Evolutionary conservation across 768 basidiomycete species (phyloP), one percentile per base, ranked within the genome.

Genomic region (Tricholoma sp.): DNA sequence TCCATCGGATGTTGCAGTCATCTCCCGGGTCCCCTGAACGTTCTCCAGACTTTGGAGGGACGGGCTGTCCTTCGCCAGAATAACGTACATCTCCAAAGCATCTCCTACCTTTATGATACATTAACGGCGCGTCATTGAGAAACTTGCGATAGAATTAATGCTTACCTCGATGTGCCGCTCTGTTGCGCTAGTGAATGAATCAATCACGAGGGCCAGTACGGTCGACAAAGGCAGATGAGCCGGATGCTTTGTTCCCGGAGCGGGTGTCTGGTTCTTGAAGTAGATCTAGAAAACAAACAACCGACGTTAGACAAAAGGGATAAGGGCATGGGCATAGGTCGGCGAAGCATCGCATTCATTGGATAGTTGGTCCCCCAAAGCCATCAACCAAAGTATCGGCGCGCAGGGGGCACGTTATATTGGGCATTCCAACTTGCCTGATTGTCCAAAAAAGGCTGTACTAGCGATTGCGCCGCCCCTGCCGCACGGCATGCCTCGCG

Each of bases 391-490:
- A 50, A 41, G 58, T 34, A 59, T 50, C 59, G 64, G 39, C 57
- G 57, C 62, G 61, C n/a, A n/a, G 39, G 58, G 65, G 57, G 43
- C 27, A 50, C 50, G 45, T 46, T 54, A 46, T 27, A 46, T 47
- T 29, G n/a, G 37, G 56, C 62, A 58, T 56, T 68, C 56, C 45
- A 49, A 75, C 89, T 74, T 67, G 88, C 96, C 84, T 98, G 95
- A 72, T 97, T 98, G 75, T 99, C 97, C 64, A 99, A 76, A 84
- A 99, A 97, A 1, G 97, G 97, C 67, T 99, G 97, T 6, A 99
- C 84, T 21, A 99, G 83, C 50, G 86, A 82, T 69, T 93, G 89
- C n/a, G 95, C 96, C 14, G 95, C 89, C 51, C 97, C 97, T 50
- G 95, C 94, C 37, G 95, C 95, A 60, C 97, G 88, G 76, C 95